phyloP scores from a whole-genome alignment of 768 basidiomycete genomes.

The Neoboletus brunneissimus region DNA sequence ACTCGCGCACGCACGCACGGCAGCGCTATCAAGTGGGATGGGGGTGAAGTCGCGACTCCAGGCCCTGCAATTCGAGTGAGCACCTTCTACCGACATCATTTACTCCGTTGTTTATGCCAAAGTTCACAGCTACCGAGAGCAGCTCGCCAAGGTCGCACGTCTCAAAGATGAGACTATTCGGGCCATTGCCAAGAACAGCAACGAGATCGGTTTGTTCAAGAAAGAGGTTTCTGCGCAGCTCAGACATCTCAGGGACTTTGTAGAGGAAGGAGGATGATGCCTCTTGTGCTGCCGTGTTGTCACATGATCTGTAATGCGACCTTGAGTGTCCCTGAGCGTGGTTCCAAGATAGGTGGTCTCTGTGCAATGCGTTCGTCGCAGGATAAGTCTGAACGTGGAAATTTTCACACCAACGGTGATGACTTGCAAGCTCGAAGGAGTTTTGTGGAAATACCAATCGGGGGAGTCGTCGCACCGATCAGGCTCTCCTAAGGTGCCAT shows the following conservation, averaged over 20 bases:
- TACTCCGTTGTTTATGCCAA: slow-evolving; percentile 1
- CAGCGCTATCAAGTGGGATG: slow-evolving; percentile 77
- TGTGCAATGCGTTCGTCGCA: background rate
- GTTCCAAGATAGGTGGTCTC: background rate
- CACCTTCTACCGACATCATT: slow-evolving; percentile 5
- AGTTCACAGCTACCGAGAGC: slow-evolving; percentile 67
- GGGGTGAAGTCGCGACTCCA: slow-evolving; percentile 78
- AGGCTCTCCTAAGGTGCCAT: too few species aligned
- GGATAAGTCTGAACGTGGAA: background rate
- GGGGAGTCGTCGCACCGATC: background rate
- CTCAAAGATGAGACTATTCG: slow-evolving; percentile 78
- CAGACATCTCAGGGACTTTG: slow-evolving; percentile 64
- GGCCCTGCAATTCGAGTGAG: slow-evolving; percentile 72
- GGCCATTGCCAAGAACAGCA: slow-evolving; percentile 80
- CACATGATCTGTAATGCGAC: background rate
- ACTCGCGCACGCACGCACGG: slow-evolving; percentile 68
- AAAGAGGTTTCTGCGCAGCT: slow-evolving; percentile 72
- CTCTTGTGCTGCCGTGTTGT: background rate
- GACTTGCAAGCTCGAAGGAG: background rate
- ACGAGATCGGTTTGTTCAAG: slow-evolving; percentile 80
- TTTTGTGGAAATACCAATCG: background rate
- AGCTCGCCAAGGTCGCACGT: slow-evolving; percentile 69
- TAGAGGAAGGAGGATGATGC: slow-evolving; percentile 47
- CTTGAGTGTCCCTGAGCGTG: background rate
- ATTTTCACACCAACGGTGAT: background rate